Conservation (phyloP, 78 protist genomes). For the Dictyostelium purpureum region DNA sequence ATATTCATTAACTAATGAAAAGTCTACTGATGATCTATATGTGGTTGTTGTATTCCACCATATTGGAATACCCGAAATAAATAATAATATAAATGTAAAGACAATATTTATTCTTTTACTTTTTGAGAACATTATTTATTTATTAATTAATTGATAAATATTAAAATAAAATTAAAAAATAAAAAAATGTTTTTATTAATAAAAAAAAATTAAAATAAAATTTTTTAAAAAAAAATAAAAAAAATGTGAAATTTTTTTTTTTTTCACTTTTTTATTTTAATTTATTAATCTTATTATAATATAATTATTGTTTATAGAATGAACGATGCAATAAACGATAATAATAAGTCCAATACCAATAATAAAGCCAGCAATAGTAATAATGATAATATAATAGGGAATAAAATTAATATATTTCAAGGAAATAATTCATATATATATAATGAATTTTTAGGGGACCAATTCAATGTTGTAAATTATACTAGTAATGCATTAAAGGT, state of each 20-base stretch:
- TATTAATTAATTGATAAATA: not conserved
- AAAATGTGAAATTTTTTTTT: not conserved
- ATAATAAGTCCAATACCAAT: not conserved
- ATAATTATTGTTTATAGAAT: not conserved
- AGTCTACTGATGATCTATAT: conserved; percentile 63
- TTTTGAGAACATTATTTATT: not conserved
- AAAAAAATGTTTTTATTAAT: not conserved
- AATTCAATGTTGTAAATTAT: conserved; percentile 49
- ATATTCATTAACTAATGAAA: conserved; percentile 8
- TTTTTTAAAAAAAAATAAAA: not conserved
- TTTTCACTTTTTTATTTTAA: not conserved
- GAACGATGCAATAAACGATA: not conserved
- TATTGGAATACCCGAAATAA: conserved; percentile 50
- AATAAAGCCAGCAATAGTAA: not conserved
- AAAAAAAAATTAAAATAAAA: not conserved
- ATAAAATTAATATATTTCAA: not conserved
- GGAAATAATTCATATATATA: conserved; percentile 23
- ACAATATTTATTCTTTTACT: conserved; percentile 64
- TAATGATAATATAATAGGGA: not conserved
- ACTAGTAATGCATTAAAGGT: conserved; percentile 75
- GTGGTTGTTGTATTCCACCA: conserved; percentile 78
- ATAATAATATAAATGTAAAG: conserved; percentile 23
- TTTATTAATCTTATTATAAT: not conserved
- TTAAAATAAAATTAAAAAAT: not conserved
- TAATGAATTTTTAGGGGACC: conserved; percentile 39